Evolutionary conservation across 1,284 basidiomycete genomes (phyloP), one percentile per base, ranked within the genome.

Genomic region (Fomitiporia mediterranea): DNA sequence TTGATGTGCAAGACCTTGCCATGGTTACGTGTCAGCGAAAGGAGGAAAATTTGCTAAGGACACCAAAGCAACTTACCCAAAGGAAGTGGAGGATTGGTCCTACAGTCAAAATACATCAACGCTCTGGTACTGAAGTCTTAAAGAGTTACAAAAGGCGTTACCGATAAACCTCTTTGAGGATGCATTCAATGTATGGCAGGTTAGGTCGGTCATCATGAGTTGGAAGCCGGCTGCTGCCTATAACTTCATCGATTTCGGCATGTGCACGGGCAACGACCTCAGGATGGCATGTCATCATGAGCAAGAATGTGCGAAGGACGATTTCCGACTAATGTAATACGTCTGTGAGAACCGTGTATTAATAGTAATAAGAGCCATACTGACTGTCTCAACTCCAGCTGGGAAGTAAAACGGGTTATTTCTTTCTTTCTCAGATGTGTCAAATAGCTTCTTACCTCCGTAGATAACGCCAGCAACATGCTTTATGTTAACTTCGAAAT

Each of bases 101-200:
- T 56, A 11, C 13, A 51, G 37, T 19, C 19, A 27, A 7, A 35
- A 8, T 37, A 17, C 13, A 30, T 9, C 15, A 28, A 38, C n/a
- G n/a, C n/a, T n/a, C n/a, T n/a, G n/a, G n/a, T 43, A n/a, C 25
- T 30, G 21, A 13, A 9, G 32, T 23, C n/a, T 4, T 43, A 21
- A 17, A 23, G 21, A 23, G 19, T 2, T 9, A 19, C 8, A 23
- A 11, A 21, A 8, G 21, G 21, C 13, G 32, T 15, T 34, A 70
- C 23, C 69, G 60, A 25, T 67, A 55, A 1, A 63, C 57, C 53
- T 72, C 70, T 46, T 68, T 64, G 9, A 68, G 58, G 2, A 67
- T 55, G 1, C 68, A 69, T 23, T 61, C 56, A 13, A 70, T 57
- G 51, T 67, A 70, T 1, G 69, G 67, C 11, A 70, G 52, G 5